These are phyloP conservation scores for Yamadazyma dushanensis DNA, from an alignment of 1,139 yeast species.

Conservation along the genomic window DNA sequence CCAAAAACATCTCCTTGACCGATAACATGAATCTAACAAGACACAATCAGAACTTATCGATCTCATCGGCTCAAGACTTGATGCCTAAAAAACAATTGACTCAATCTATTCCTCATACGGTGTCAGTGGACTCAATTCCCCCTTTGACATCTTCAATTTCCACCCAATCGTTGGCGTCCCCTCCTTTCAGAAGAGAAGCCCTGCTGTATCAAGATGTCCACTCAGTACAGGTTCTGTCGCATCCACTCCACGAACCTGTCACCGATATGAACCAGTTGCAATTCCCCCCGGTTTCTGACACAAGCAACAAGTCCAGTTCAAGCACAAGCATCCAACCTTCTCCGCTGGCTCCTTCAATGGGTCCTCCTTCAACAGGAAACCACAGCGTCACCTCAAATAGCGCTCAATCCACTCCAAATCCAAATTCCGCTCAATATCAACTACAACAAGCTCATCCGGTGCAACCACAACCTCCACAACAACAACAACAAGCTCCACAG, in stretches of 20 bases:
- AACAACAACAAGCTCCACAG: background rate
- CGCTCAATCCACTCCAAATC: slow-evolving; percentile 9
- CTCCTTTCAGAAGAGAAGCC: slow-evolving; percentile 16
- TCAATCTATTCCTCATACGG: slow-evolving; percentile 21
- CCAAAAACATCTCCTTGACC: slow-evolving; percentile 11
- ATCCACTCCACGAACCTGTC: slow-evolving; percentile 1
- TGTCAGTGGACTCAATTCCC: slow-evolving; percentile 32
- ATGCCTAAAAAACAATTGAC: slow-evolving; percentile 9
- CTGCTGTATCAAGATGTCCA: background rate
- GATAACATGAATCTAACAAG: slow-evolving; percentile 16
- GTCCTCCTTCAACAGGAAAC: slow-evolving; percentile 10
- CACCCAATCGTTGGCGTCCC: slow-evolving; percentile 37
- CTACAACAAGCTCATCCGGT: slow-evolving; percentile 12
- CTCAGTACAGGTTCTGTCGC: background rate
- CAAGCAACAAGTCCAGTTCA: background rate
- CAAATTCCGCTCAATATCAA: slow-evolving; percentile 13
- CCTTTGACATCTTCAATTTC: slow-evolving; percentile 45
- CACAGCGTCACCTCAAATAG: slow-evolving; percentile 17
- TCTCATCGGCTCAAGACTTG: slow-evolving; percentile 14
- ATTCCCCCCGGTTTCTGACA: background rate
- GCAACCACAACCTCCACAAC: slow-evolving; percentile 25
- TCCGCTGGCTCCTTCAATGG: slow-evolving; percentile 1
- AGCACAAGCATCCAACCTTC: slow-evolving; percentile 1
- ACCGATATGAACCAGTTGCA: slow-evolving; percentile 4
- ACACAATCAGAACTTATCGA: slow-evolving; percentile 18